Base-by-base conservation (phyloP, 257 asterid genomes). In the Cruciata laevipes region DNA sequence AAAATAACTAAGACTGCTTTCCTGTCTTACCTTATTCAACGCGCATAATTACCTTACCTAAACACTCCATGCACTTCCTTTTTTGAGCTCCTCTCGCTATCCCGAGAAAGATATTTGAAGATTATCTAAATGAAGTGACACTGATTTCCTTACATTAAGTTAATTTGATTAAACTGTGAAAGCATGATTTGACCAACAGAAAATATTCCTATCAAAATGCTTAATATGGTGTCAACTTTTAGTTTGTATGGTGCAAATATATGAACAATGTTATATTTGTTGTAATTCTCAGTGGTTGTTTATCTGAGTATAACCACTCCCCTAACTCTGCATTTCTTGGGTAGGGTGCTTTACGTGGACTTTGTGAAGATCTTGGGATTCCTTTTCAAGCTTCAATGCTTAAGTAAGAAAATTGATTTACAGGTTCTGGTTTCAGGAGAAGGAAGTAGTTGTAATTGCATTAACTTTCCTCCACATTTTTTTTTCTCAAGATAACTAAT, bases 331-430 rank as follows among this genome's bases (percentile, higher is more conserved):
- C 69, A 61, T 33, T 68, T 60, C 23, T 3, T 57, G 56, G 78
- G 77, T 79, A 89, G 98, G 79, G 69, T 61, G 75, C 88, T 81
- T 78, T 91, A 74, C 89, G 79, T 63, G 85, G 83, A 68, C 86
- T 91, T 51, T 91, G 98, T 78, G 84, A 78, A 70, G 91, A 83
- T 75, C 94, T 91, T 71, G 87, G 84, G 55, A 86, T 91, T 77
- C 87, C 91, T 68, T 91, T 91, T 76, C 90, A 89, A 79, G 75
- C 81, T 74, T 77, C 94, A 69, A 89, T 91, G 98, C 98, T 91
- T 74, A 84, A 83, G 96, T 91, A 84, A 86, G 89, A 68, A 64
- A 63, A 77, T 38, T 51, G 20, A 37, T 51, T n/a, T 35, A 24
- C 27, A 23, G n/a, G 35, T 23, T 71, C 18, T 9, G 8, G 20